Conservation (phyloP, 345 rosid species). For the Arabidopsis suecica region DNA sequence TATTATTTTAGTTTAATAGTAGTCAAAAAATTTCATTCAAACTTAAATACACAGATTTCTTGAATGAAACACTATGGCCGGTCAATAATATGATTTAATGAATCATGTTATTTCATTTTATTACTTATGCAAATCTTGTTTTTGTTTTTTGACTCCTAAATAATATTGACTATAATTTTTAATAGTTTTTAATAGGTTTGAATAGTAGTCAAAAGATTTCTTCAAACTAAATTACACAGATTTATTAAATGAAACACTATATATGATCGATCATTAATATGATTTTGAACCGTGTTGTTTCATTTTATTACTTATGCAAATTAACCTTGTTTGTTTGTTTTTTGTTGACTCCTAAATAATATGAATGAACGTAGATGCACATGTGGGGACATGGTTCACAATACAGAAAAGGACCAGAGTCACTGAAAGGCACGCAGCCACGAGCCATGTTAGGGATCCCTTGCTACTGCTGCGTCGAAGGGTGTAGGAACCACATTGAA, state of each 20-base stretch:
- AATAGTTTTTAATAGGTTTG: neutral
- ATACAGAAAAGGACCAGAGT: constrained; percentile 76
- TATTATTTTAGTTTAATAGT: neutral
- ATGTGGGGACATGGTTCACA: constrained; percentile 98
- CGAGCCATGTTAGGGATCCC: constrained; percentile 72
- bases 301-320: neutral
- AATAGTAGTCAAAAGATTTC: neutral
- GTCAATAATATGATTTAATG: neutral
- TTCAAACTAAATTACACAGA: neutral
- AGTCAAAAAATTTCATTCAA: neutral
- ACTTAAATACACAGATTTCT: neutral
- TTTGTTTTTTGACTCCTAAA: constrained; percentile 3
- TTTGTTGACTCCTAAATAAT: constrained; percentile 5
- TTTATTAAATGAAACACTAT: neutral
- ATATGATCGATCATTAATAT: constrained; percentile 7
- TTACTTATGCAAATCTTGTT: neutral
- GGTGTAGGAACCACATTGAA: constrained; percentile 85
- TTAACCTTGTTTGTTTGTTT: neutral
- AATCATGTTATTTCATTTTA: neutral
- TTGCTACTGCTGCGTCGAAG: constrained; percentile 85
- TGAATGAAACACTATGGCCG: neutral
- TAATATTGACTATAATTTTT: neutral
- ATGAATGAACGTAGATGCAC: constrained; percentile 64
- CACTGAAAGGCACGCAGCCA: constrained; percentile 74
- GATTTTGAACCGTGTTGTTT: neutral